Evolutionary conservation across 257 asterid genomes (phyloP), one percentile per base, ranked within the genome.

Genomic region (Nicotiana tabacum): DNA sequence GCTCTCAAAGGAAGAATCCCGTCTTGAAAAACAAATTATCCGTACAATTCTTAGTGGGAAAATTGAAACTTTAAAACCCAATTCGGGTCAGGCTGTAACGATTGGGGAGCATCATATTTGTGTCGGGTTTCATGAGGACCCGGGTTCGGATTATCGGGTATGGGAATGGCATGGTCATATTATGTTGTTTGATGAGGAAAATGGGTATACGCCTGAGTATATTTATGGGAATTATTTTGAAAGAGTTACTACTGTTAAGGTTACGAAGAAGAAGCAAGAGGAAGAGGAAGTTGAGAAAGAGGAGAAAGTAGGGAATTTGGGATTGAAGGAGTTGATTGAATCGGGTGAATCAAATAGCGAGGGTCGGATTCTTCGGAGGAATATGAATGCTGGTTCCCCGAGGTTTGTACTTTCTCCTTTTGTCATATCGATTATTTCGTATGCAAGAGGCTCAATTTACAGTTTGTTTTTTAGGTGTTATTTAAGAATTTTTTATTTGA

Each of bases 101-200:
- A 87, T 96, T 33, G 93, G 97, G 4, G 98, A 92, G 81, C 99
- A 96, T 84, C 98, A 93, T 77, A 90, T 96, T 80, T 96, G 99
- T 83, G 96, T 96, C 2, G 97, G 97, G 66, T 93, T 90, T 88
- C 94, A 92, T 37, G 94, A 93, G 84, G 97, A 94, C 8, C 53
- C 86, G 0, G 97, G 87, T 51, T 90, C 98, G 8, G 97, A 90
- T 87, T 92, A 91, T 77, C 92, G 98, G 29, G 98, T 93, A 1
- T 93, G 99, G 98, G 99, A 96, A 88, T 96, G 98, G 98, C 99
- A 94, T 74, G 98, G 98, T 0, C 98, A 94, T 85, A 86, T 94
- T 9, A 92, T 94, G 99, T 53, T 94, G 90, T 93, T 93, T 83
- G 98, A 94, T 84, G 99, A 94, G 79, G 98, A 93, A 86, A 89